Percentiles rank a stretch among this genome's conserved stretches.
Evolutionary conservation across 2,329 filamentous ascomycete genomes (phyloP).

Genomic region (Ceratocystis eucalypticola): DNA sequence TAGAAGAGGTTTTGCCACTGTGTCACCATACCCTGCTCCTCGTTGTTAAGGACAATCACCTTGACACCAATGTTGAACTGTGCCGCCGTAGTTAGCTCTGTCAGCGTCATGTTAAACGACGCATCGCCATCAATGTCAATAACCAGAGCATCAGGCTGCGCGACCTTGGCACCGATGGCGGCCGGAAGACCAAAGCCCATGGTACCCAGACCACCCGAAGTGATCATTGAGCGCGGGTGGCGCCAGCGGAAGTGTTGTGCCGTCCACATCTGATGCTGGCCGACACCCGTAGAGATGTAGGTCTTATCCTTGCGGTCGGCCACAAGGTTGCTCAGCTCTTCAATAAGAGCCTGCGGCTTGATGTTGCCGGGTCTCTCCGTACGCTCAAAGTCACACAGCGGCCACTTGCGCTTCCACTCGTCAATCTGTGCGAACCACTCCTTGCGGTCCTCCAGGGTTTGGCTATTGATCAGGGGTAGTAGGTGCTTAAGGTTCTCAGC

Average conservation of each 20-base stretch:
- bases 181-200: conserved; percentile 95
- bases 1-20: conserved; percentile 96
- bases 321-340: conserved; percentile 76
- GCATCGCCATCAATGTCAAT: conserved; percentile 96
- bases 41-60: conserved; percentile 89
- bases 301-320: conserved; percentile 67
- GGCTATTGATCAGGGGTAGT: conserved; percentile 54
- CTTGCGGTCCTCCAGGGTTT: conserved; percentile 50
- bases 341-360: conserved; percentile 88
- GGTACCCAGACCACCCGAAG: conserved; percentile 70
- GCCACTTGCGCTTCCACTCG: conserved; percentile 84
- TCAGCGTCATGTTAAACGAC: conserved; percentile 98
- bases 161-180: conserved; percentile 88
- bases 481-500: conserved; percentile 63
- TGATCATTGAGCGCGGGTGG: conserved; percentile 84
- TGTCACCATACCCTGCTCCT: conserved; percentile 93
- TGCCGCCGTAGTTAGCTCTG: conserved; percentile 79
- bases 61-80: conserved; percentile 97
- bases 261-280: conserved; percentile 97
- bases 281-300: conserved; percentile 85
- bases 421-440: conserved; percentile 87
- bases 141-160: conserved; percentile 62
- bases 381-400: conserved; percentile 67
- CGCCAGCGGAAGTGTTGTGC: conserved; percentile 96
- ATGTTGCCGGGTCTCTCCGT: conserved; percentile 65